These are phyloP conservation scores for Erysimum cheiranthoides DNA, from an alignment of 345 rosid species.

Conservation along the genomic window DNA sequence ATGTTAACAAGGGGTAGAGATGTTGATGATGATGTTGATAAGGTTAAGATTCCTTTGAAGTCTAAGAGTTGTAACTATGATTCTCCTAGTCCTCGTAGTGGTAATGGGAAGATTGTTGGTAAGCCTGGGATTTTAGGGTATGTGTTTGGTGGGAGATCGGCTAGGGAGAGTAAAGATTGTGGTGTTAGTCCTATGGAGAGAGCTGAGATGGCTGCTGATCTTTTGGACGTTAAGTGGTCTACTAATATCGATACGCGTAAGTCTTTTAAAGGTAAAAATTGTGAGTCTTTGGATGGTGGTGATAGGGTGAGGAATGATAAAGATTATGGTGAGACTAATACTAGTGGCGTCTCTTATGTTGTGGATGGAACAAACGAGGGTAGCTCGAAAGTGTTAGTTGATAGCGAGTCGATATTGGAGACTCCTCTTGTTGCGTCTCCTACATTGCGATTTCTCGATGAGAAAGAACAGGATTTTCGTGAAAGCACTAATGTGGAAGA, in stretches of 20 bases:
- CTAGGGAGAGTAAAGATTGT: slow-evolving; percentile 47
- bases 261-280: slow-evolving; percentile 44
- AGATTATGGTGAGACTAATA: neutral
- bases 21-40: slow-evolving; percentile 33
- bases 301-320: neutral
- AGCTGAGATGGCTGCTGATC: slow-evolving; percentile 88
- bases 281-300: neutral
- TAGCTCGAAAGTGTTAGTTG: neutral
- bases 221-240: slow-evolving; percentile 90
- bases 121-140: slow-evolving; percentile 67
- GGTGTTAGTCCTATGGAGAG: slow-evolving; percentile 66
- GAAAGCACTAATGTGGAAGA: slow-evolving; percentile 44
- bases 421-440: slow-evolving; percentile 48
- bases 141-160: slow-evolving; percentile 68
- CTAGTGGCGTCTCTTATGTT: slow-evolving; percentile 1
- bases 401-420: slow-evolving; percentile 40
- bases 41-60: slow-evolving; percentile 50
- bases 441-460: slow-evolving; percentile 41
- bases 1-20: neutral
- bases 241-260: slow-evolving; percentile 63
- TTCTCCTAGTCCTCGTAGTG: slow-evolving; percentile 43
- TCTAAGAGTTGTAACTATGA: slow-evolving; percentile 60
- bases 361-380: neutral
- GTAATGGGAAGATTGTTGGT: slow-evolving; percentile 51
- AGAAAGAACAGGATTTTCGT: slow-evolving; percentile 50